Conservation (phyloP, 1,139 yeast genomes). For the Entelexis paramagnoliae region DNA sequence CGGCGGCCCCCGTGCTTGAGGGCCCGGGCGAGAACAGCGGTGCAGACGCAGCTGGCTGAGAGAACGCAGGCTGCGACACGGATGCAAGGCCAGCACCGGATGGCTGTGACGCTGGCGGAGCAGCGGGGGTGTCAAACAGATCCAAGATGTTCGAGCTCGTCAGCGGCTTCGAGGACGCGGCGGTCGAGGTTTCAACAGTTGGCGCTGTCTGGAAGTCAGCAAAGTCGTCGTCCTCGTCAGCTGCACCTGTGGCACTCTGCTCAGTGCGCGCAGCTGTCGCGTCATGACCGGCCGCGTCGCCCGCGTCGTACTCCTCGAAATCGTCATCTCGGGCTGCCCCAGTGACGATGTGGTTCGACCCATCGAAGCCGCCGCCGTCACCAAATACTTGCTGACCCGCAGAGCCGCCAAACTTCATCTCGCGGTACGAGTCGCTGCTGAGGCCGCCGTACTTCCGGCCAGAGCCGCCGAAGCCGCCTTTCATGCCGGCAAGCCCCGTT, state of each 20-base stretch:
- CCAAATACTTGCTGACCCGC: conserved; percentile 53
- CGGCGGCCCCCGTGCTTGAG: not conserved
- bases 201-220: conserved; percentile 86
- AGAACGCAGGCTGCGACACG: conserved; percentile 3
- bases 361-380: conserved; percentile 66
- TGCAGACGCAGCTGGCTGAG: conserved; percentile 1
- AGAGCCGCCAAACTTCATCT: conserved; percentile 28
- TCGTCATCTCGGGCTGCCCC: conserved; percentile 32
- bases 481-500: conserved; percentile 25
- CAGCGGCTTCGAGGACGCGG: conserved; percentile 4
- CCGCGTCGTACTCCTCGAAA: conserved; percentile 62
- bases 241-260: conserved; percentile 10
- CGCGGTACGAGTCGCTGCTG: conserved; percentile 29
- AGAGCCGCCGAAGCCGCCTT: conserved; percentile 27
- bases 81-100: not conserved
- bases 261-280: not conserved
- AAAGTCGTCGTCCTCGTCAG: conserved; percentile 72
- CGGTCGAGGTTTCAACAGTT: conserved; percentile 25
- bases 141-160: conserved; percentile 24
- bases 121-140: conserved; percentile 22
- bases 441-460: conserved; percentile 35
- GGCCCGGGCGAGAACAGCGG: not conserved
- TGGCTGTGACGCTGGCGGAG: conserved; percentile 14
- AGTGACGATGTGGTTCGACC: conserved; percentile 31
- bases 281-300: conserved; percentile 19